Evolutionary conservation across 257 asterid genomes (phyloP), one percentile per base, ranked within the genome.

Genomic region (Solanum pennellii): DNA sequence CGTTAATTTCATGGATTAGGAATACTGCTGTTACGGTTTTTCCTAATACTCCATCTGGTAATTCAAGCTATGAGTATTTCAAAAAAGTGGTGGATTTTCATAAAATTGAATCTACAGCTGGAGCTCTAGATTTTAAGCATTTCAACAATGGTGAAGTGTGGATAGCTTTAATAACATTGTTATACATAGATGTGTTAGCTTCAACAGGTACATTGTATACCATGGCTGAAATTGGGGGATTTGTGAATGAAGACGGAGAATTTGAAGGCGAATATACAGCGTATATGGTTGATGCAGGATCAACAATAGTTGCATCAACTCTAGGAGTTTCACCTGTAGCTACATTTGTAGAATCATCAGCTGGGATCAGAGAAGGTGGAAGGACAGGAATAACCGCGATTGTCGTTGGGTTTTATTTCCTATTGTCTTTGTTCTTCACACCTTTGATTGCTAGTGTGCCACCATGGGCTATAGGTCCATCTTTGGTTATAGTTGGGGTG

Each of bases 391-490:
- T 94, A n/a, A 94, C 98, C 5, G 98, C 97, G 0, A 89, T 93
- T 41, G 69, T 95, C n/a, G 44, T 95, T 1, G 98, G 97, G 7
- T 18, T 91, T 5, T 95, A 93, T 88, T 95, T 95, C 29, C 93
- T 94, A 0, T 3, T 94, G 2, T 93, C 98, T 2, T 1, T 93
- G 6, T 91, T 93, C 59, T 93, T 95, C 72, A 91, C 95, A 4
- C 98, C 98, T 6, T 16, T 95, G 87, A 77, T 95, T 5, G 90
- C 93, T 1, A 93, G 93, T 59, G 98, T 95, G 60, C 98, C 98
- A 37, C 95, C 98, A 29, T 95, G 98, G 98, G 98, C 98, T 21
- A 87, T 94, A 41, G 98, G 98, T 31, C 98, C 98, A 21, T 95
- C 98, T 11, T 92, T 95, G 11, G 95, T 95, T 84, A 91, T 95